Conservation (phyloP, 768 basidiomycete genomes). For the Lactarius quietus region DNA sequence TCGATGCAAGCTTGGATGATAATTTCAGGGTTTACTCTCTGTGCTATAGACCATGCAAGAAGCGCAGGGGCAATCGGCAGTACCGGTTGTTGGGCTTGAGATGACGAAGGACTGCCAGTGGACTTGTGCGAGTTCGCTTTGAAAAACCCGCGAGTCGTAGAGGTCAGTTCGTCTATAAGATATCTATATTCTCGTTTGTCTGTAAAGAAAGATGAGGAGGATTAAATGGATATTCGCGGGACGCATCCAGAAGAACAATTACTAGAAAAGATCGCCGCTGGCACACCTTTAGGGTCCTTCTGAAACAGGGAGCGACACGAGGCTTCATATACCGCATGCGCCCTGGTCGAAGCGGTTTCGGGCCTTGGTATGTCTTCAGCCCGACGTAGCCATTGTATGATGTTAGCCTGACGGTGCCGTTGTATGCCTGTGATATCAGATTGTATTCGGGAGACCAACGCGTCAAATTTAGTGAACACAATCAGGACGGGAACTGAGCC, state of each 20-base stretch:
- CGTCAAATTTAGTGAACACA: conserved; percentile 11
- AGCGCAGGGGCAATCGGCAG: neutral
- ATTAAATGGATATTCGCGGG: neutral
- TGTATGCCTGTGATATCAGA: neutral
- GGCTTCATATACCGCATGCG: neutral
- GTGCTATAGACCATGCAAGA: conserved; percentile 15
- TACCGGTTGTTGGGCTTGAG: neutral
- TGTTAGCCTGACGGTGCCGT: too few species aligned
- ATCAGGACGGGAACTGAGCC: conserved; percentile 9
- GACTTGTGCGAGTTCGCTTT: neutral
- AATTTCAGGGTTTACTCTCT: conserved; percentile 1
- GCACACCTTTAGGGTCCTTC: neutral
- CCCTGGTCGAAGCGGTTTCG: neutral
- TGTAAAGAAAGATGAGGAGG: neutral
- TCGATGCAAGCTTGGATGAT: conserved; percentile 3
- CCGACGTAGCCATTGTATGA: too few species aligned
- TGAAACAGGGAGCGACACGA: neutral
- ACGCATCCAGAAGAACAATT: neutral
- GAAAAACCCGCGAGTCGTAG: neutral
- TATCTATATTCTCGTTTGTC: neutral
- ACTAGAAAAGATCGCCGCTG: conserved; percentile 1
- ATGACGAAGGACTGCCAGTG: neutral
- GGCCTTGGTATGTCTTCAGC: neutral
- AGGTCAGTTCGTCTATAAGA: neutral
- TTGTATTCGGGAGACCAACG: neutral